Base-by-base conservation (phyloP, 371 early-diverging fungal genomes). In the Capniomyces stellatus region DNA sequence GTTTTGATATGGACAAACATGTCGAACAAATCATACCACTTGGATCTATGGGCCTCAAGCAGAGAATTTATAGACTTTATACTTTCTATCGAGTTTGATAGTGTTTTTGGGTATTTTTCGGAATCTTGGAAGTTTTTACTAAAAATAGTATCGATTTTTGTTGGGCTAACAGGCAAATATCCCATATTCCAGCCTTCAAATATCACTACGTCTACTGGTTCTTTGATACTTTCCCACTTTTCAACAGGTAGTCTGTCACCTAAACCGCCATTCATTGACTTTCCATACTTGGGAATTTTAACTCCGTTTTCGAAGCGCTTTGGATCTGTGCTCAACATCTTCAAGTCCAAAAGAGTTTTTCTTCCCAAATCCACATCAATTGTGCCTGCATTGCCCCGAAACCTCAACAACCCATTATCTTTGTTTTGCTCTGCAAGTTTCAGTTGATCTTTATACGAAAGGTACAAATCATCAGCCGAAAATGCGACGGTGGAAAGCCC, bases 181-280 rank as follows among this genome's bases (percentile, higher is more conserved):
- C 94, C 96, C 18, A 90, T 61, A 55, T 78, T 83, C 92, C 96
- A 95, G 0, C 96, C 96, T 65, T 95, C 96, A 57, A 93, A 82
- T 25, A 95, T 55, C 3, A 95, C 71, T 23, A 93, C 75, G 56
- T 91, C 81, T 30, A 82, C 57, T 21, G 61, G 50, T 0, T 64
- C 66, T 15, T 52, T 31, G 0, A 71, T 70, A 3, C 23, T 44
- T 2, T 59, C 62, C 91, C 90, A 91, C 23, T 76, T 46, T 1
- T 55, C 35, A 13, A 12, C n/a, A 1, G 75, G 74, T 4, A 71
- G 27, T 12, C 89, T 78, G 54, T 95, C 94, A 0, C 96, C 96
- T 25, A 73, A 66, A 0, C 96, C 96, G 29, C 66, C 58, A 47
- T 76, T 51, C 28, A 76, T 55, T 4, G 81, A 71, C 64, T 93